These are phyloP conservation scores for Monosporascus sp. DNA, from an alignment of 2,329 filamentous ascomycete genomes.

Conservation along the genomic window DNA sequence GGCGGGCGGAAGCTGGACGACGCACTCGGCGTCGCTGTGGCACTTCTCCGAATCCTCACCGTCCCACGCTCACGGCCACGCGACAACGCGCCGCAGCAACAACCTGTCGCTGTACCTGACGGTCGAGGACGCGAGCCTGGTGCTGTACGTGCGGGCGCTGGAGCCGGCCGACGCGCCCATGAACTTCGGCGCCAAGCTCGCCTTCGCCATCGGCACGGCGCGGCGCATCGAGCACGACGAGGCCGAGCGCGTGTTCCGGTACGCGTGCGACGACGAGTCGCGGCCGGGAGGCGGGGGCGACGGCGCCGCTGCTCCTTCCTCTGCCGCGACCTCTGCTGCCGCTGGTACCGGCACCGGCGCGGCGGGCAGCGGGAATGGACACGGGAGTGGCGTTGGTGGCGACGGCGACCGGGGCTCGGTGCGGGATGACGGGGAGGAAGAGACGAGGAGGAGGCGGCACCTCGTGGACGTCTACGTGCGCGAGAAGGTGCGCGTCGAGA, in stretches of 20 bases:
- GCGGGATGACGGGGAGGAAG: conserved; percentile 5
- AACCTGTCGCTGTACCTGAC: conserved; percentile 70
- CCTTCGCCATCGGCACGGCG: conserved; percentile 61
- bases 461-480: conserved; percentile 68
- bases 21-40: conserved; percentile 23
- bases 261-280: conserved; percentile 24
- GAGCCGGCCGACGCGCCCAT: conserved; percentile 60
- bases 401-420: conserved; percentile 1
- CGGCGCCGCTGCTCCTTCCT: neutral
- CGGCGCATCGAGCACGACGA: conserved; percentile 71
- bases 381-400: conserved; percentile 6
- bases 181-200: conserved; percentile 62
- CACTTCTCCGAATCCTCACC: conserved; percentile 31
- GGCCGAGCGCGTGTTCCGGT: conserved; percentile 70
- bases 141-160: conserved; percentile 65
- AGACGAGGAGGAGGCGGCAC: conserved; percentile 1
- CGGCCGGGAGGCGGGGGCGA: conserved; percentile 10
- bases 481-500: conserved; percentile 86
- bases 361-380: conserved; percentile 5
- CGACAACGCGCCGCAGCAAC: conserved; percentile 27
- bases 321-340: conserved; percentile 1
- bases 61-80: neutral
- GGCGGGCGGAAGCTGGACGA: conserved; percentile 20
- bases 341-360: conserved; percentile 5
- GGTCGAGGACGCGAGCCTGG: conserved; percentile 64